phyloP scores from a whole-genome alignment of 768 basidiomycete species.

The Xerocomellus dryophilus region DNA sequence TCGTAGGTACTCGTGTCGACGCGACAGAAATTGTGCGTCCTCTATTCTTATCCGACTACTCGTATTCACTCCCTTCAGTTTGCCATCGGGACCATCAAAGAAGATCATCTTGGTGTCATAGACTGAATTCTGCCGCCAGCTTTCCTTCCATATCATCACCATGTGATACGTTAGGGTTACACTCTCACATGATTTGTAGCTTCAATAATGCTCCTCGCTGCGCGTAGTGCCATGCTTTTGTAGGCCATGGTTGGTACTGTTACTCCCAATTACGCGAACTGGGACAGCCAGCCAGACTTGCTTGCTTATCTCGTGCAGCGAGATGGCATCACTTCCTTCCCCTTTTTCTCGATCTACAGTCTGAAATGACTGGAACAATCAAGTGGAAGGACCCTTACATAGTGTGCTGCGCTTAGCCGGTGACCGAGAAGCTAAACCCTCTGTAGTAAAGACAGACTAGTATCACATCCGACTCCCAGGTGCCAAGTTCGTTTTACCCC shows the following conservation, averaged over 20 bases:
- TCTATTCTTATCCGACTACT: background rate
- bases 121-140: slow-evolving; percentile 43
- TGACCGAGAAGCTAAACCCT: no score
- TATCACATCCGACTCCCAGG: no score
- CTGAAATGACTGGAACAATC: background rate
- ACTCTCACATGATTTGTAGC: slow-evolving; percentile 5
- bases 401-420: no score
- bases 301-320: background rate
- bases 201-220: background rate
- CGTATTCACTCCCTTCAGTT: slow-evolving; percentile 52
- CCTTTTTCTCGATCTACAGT: background rate
- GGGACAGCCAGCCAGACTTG: background rate
- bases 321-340: background rate
- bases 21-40: slow-evolving; percentile 90
- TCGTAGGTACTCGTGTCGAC: slow-evolving; percentile 97
- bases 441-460: no score
- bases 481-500: no score
- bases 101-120: slow-evolving; percentile 94
- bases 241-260: background rate
- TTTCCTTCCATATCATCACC: background rate
- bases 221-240: background rate
- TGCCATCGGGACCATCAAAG: slow-evolving; percentile 97
- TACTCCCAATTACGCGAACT: background rate
- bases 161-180: background rate
- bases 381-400: background rate